Evolutionary conservation across 2,329 filamentous ascomycete genomes (phyloP).

Genomic region (Tolypocladium ophioglossoides): DNA sequence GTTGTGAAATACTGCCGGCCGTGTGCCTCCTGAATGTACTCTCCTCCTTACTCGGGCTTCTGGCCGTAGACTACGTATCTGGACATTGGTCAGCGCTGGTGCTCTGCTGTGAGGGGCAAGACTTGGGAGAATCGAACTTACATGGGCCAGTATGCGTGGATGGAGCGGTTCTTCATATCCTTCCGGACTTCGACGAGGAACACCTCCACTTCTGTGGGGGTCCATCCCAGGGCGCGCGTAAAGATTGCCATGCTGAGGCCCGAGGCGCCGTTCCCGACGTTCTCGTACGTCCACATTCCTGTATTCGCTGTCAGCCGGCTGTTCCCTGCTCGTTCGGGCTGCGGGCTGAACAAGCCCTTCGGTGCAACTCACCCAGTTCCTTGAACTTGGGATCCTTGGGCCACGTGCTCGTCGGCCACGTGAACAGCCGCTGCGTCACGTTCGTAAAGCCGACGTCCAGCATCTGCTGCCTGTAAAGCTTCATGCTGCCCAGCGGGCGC

Average conservation of each 20-base stretch:
- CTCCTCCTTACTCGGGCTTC: background rate
- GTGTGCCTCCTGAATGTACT: background rate
- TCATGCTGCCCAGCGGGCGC: conserved; percentile 18
- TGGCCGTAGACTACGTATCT: conserved; percentile 5
- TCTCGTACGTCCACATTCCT: conserved; percentile 25
- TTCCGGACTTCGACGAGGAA: conserved; percentile 21
- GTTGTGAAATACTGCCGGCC: too few relatives aligned
- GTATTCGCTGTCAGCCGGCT: conserved; percentile 5
- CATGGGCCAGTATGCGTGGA: conserved; percentile 29
- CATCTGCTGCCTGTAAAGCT: conserved; percentile 25
- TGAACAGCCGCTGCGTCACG: conserved; percentile 34
- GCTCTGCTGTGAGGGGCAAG: too few relatives aligned
- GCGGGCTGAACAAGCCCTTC: background rate
- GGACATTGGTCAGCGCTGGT: background rate
- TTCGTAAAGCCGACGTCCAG: conserved; percentile 42
- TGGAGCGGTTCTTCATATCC: conserved; percentile 21
- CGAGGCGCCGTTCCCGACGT: conserved; percentile 21
- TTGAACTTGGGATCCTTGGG: conserved; percentile 39
- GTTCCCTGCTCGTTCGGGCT: too few relatives aligned
- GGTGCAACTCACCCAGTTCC: conserved; percentile 29
- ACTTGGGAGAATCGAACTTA: conserved; percentile 9
- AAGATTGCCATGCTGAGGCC: conserved; percentile 27
- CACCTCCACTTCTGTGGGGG: conserved; percentile 17
- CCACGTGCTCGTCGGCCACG: conserved; percentile 42
- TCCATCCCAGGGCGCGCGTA: conserved; percentile 26